A percentile compares a stretch with the other conserved stretches of the same genome.
Evolutionary conservation across 2,329 filamentous ascomycete species (phyloP).

Genomic region (Fusarium miscanthi): DNA sequence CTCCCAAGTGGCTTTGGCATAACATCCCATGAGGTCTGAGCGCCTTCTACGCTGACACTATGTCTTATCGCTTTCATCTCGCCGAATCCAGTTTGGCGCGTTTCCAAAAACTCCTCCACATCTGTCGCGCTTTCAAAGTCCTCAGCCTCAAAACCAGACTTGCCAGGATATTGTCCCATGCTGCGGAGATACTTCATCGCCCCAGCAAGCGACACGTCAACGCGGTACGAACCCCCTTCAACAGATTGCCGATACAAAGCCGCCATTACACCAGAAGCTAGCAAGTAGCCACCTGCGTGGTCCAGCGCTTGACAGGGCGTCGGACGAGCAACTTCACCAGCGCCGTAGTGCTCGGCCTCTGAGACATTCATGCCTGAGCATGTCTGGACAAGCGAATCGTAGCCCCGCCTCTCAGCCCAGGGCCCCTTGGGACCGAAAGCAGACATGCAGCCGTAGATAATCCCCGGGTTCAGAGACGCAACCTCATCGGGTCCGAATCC

Average conservation of each 20-base stretch:
- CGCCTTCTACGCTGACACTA: background rate
- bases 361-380: background rate
- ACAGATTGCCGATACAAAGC: background rate
- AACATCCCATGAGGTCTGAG: background rate
- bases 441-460: too few species aligned
- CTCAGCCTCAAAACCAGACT: background rate
- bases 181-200: background rate
- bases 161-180: background rate
- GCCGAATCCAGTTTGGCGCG: background rate
- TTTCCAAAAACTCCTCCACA: background rate
- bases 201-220: background rate
- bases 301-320: background rate
- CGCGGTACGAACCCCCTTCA: background rate
- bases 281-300: background rate
- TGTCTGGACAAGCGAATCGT: background rate
- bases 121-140: background rate
- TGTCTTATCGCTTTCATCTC: background rate
- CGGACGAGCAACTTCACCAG: background rate
- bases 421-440: too few species aligned
- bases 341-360: background rate
- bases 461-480: too few species aligned
- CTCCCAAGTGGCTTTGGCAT: constrained; percentile 1
- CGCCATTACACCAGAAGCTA: background rate
- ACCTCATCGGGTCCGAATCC: too few species aligned
- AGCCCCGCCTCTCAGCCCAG: background rate